Conservation (phyloP, 768 basidiomycete species). For the Mycena olivaceomarginata region DNA sequence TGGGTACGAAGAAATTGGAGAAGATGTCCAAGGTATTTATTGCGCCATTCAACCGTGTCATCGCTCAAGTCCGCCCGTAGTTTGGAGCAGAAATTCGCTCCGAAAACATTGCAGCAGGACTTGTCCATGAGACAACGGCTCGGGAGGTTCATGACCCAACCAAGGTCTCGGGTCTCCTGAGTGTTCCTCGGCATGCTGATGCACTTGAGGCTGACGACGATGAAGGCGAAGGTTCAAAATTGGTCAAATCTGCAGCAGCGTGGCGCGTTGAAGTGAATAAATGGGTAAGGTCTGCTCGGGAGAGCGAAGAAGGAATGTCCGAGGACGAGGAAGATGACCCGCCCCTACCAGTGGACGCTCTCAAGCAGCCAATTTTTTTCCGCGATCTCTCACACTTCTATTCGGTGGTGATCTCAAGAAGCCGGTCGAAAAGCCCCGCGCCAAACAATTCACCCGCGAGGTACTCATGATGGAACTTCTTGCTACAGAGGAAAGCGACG, state of each 20-base stretch:
- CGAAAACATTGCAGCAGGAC: background rate
- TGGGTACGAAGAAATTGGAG: constrained; percentile 36
- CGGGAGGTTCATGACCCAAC: background rate
- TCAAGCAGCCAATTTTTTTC: background rate
- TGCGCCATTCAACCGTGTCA: background rate
- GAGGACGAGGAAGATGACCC: background rate
- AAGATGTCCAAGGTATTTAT: constrained; percentile 23
- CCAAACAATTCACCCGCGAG: background rate
- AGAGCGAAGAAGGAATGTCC: background rate
- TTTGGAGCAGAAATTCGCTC: background rate
- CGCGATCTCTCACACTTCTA: background rate
- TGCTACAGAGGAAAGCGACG: constrained; percentile 1
- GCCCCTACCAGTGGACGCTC: background rate
- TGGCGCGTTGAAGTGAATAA: background rate
- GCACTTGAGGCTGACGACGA: background rate
- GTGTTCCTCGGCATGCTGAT: constrained; percentile 2
- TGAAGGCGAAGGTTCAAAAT: background rate
- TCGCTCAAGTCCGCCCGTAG: background rate
- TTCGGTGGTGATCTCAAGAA: background rate
- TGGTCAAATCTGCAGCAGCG: background rate
- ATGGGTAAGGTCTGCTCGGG: background rate
- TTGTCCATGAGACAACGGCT: background rate
- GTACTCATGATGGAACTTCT: background rate
- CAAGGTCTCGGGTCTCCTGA: background rate
- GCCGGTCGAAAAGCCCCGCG: background rate